These are phyloP conservation scores for Irpex sp. DNA, from an alignment of 1,284 basidiomycete genomes.

Conservation along the genomic window DNA sequence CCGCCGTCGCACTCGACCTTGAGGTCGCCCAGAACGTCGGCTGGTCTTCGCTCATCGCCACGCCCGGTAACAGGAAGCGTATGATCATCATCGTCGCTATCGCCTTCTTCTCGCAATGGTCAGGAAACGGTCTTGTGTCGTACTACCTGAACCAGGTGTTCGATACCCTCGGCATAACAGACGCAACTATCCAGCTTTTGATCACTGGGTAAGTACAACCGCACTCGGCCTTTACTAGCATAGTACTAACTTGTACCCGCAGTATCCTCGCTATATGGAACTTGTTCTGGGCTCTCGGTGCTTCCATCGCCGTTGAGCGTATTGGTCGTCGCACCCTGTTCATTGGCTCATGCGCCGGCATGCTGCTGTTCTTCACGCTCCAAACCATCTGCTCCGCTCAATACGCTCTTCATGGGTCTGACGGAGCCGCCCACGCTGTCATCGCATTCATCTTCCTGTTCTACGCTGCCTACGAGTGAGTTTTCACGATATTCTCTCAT, in stretches of 20 bases:
- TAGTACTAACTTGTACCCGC: constrained; percentile 40
- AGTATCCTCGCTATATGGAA: constrained; percentile 73
- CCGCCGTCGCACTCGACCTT: constrained; percentile 64
- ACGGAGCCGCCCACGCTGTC: constrained; percentile 57
- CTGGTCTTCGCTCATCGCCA: constrained; percentile 55
- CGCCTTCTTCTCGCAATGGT: constrained; percentile 74
- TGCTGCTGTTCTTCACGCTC: constrained; percentile 68
- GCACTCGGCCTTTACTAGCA: constrained; percentile 20
- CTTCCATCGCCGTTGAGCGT: constrained; percentile 55
- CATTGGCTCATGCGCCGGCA: constrained; percentile 58
- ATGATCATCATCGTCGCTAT: constrained; percentile 65
- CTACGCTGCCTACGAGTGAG: constrained; percentile 65
- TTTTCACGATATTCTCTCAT: background rate
- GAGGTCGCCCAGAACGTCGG: constrained; percentile 49
- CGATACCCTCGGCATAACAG: constrained; percentile 64
- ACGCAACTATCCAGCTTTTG: constrained; percentile 47
- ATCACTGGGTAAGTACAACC: constrained; percentile 54
- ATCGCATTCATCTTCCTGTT: constrained; percentile 78
- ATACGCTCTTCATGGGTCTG: constrained; percentile 43
- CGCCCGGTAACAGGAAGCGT: constrained; percentile 62
- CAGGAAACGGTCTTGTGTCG: constrained; percentile 70
- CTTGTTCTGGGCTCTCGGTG: constrained; percentile 55
- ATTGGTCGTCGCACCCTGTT: constrained; percentile 65
- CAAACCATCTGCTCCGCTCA: constrained; percentile 71
- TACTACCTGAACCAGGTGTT: constrained; percentile 74